These are phyloP conservation scores for Fusarium heterosporum DNA, from an alignment of 2,329 filamentous ascomycete species.

Conservation along the genomic window DNA sequence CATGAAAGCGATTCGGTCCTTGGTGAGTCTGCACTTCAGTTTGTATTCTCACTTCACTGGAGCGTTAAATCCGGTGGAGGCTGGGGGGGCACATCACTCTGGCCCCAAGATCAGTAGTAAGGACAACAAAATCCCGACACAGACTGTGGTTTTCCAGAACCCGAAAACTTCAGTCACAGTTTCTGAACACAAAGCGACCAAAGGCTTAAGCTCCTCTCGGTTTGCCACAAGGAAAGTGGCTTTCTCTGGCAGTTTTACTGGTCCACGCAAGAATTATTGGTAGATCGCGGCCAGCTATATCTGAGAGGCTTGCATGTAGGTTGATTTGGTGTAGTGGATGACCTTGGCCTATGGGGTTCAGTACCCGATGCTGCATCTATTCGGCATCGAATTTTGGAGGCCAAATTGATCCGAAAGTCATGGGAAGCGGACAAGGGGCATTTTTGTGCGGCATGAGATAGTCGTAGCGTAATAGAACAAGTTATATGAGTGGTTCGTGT, in stretches of 20 bases:
- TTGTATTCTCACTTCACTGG: neutral
- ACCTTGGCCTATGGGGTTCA: neutral
- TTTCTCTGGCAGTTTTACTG: conserved; percentile 30
- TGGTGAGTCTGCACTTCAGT: conserved; percentile 11
- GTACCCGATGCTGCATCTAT: neutral
- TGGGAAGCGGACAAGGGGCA: neutral
- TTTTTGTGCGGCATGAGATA: conserved; percentile 24
- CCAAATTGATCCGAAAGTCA: conserved; percentile 1
- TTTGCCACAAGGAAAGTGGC: conserved; percentile 20
- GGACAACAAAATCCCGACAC: neutral
- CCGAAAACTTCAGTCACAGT: neutral
- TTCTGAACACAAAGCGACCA: neutral
- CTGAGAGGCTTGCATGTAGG: neutral
- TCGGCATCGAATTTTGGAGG: neutral
- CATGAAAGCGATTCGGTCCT: conserved; percentile 37
- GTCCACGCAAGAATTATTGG: neutral
- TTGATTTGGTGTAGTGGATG: neutral
- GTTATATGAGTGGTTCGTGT: conserved; percentile 1
- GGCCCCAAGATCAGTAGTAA: neutral
- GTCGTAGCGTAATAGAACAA: conserved; percentile 11
- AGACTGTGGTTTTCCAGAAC: neutral
- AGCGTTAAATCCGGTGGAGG: neutral
- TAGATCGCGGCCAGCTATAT: conserved; percentile 4
- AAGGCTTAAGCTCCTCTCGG: conserved; percentile 37
- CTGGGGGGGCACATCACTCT: neutral